Conservation (phyloP, 805 yeast genomes). For the Pichia californica region DNA sequence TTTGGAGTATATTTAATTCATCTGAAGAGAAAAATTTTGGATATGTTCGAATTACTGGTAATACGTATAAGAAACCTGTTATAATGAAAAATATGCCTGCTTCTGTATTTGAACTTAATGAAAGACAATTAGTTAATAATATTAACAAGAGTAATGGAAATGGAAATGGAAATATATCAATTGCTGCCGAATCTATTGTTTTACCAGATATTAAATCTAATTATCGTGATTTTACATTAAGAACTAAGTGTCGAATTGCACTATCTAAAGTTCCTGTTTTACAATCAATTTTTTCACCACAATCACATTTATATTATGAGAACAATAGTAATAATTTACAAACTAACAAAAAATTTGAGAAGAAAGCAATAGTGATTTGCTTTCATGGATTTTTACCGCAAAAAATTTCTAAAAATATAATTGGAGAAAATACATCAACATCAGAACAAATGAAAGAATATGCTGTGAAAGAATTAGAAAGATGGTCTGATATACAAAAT, state of each 20-base stretch:
- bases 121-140: constrained; percentile 9
- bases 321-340: constrained; percentile 5
- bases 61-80: constrained; percentile 25
- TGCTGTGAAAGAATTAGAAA: constrained; percentile 63
- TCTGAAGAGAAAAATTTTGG: constrained; percentile 15
- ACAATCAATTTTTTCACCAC: constrained; percentile 18
- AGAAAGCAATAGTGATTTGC: constrained; percentile 76
- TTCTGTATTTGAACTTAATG: constrained; percentile 26
- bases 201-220: constrained; percentile 23
- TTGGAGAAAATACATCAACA: constrained; percentile 93
- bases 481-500: constrained; percentile 48
- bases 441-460: constrained; percentile 75
- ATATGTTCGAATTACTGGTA: constrained; percentile 26
- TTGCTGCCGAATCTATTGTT: constrained; percentile 16
- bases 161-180: neutral
- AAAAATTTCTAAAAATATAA: constrained; percentile 67
- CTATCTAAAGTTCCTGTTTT: constrained; percentile 16
- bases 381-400: constrained; percentile 95
- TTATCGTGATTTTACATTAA: constrained; percentile 22
- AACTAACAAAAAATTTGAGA: constrained; percentile 2
- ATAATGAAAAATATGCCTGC: constrained; percentile 20
- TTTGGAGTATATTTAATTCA: constrained; percentile 26
- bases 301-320: constrained; percentile 27
- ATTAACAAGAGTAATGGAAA: neutral
- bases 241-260: constrained; percentile 22